A percentile compares a stretch with the other conserved stretches of the same genome.
phyloP scores from a whole-genome alignment of 495 filamentous ascomycete species.

The Aspergillus steynii region DNA sequence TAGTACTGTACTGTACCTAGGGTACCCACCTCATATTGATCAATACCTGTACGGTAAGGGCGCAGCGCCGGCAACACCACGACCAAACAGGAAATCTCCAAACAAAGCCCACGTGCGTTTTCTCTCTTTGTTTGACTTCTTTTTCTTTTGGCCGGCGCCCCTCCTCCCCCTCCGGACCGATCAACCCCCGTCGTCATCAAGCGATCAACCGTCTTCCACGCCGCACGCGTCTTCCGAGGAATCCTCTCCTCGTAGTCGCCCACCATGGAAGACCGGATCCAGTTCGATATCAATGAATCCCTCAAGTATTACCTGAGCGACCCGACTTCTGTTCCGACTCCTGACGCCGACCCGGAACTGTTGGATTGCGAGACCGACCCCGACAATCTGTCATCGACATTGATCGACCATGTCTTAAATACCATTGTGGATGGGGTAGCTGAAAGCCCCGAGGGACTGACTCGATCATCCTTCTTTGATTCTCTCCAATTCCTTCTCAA shows the following conservation, averaged over 20 bases:
- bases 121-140: constrained; percentile 1
- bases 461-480: constrained; percentile 76
- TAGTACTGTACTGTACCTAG: background rate
- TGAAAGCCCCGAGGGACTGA: constrained; percentile 84
- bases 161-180: background rate
- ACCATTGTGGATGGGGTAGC: constrained; percentile 92
- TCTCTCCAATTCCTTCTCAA: constrained; percentile 94
- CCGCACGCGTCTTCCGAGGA: constrained; percentile 18
- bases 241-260: constrained; percentile 15
- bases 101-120: constrained; percentile 23
- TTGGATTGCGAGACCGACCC: constrained; percentile 91
- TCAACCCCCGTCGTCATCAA: constrained; percentile 19
- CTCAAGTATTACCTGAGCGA: constrained; percentile 95
- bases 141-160: background rate
- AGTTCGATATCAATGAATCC: constrained; percentile 93
- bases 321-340: constrained; percentile 77
- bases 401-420: constrained; percentile 85
- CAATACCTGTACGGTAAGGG: background rate
- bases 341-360: constrained; percentile 80
- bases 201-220: constrained; percentile 8
- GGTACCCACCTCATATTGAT: background rate
- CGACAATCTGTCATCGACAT: constrained; percentile 70
- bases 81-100: constrained; percentile 30
- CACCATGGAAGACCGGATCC: constrained; percentile 72
- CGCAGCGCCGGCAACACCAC: background rate